Conservation (phyloP, 306 rosid genomes). For the Corylus americana region DNA sequence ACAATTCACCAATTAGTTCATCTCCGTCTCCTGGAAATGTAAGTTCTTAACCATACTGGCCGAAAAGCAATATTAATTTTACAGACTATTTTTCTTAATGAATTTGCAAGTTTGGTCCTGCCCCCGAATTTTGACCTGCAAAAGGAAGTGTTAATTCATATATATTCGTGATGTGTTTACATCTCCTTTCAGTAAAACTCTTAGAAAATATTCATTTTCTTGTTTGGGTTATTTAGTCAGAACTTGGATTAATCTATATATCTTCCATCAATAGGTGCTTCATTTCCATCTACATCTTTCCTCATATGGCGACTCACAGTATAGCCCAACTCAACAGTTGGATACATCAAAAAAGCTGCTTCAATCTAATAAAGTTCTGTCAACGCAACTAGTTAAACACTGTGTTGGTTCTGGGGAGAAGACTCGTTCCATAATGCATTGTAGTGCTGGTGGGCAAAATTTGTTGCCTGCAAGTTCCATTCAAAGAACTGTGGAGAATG, state of each 20-base stretch:
- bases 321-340: slow-evolving; percentile 44
- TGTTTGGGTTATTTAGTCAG: neutral
- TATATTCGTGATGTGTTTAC: too few species aligned
- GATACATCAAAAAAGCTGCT: slow-evolving; percentile 41
- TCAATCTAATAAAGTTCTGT: slow-evolving; percentile 30
- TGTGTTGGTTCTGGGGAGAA: slow-evolving; percentile 37
- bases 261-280: slow-evolving; percentile 50
- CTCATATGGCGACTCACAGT: slow-evolving; percentile 48
- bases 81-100: neutral
- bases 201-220: neutral
- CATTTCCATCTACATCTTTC: slow-evolving; percentile 69
- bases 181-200: neutral
- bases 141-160: neutral
- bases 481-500: slow-evolving; percentile 35
- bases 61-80: neutral
- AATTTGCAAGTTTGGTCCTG: neutral
- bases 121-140: slow-evolving; percentile 1
- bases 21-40: slow-evolving; percentile 70
- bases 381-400: slow-evolving; percentile 39
- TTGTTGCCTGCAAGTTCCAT: slow-evolving; percentile 21
- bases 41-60: slow-evolving; percentile 28
- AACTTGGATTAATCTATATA: slow-evolving; percentile 20
- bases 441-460: slow-evolving; percentile 33
- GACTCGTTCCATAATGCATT: slow-evolving; percentile 21
- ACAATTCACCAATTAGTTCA: slow-evolving; percentile 44